Evolutionary conservation across 768 basidiomycete species (phyloP), one percentile per base, ranked within the genome.

Genomic region (Tremella yokohamensis): DNA sequence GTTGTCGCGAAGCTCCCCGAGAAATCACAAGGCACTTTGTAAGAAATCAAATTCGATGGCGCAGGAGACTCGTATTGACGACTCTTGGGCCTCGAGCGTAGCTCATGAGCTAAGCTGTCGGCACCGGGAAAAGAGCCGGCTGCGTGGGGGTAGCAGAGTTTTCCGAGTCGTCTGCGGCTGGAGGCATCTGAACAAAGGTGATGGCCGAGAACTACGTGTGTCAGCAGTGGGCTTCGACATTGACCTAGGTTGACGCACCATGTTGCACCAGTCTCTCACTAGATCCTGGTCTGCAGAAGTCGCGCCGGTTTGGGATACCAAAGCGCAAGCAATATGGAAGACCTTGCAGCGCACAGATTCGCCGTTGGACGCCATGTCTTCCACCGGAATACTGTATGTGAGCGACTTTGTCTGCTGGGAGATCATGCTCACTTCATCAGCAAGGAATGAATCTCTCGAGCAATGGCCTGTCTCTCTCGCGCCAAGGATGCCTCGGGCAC

Each of bases 321-420:
- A 49, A 0, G 70, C 70, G 54, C 68, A 69, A 4, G 66, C 70
- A 16, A 72, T 72, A 51, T 72, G 70, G 53, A 72, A 69, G 20
- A 72, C 62, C 52, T 72, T 72, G 24, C 53, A 57, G 18, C 70
- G 56, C 6, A 72, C 70, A 0, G 65, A 67, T 53, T 72, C 70
- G 15, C 70, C 70, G 49, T 72, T 72, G 1, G 70, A 69, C 3
- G 70, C 70, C 2, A 72, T 59, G 42, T 72, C 70, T 29, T 72
- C 70, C n/a, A 72, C 61, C 2, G 70, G 70, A 34, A 72, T 72
- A 38, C 68, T 69, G 44, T 18, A 11, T 2, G 22, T 22, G 37
- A 60, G 52, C 51, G 39, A 40, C 39, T 40, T 18, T 40, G 39
- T 11, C 39, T 40, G 18, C 39, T 11, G 18, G 12, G 39, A 18